Evolutionary conservation across 805 yeast species (phyloP), one percentile per base, ranked within the genome.

Genomic region (Barnettozyma sucrosica): DNA sequence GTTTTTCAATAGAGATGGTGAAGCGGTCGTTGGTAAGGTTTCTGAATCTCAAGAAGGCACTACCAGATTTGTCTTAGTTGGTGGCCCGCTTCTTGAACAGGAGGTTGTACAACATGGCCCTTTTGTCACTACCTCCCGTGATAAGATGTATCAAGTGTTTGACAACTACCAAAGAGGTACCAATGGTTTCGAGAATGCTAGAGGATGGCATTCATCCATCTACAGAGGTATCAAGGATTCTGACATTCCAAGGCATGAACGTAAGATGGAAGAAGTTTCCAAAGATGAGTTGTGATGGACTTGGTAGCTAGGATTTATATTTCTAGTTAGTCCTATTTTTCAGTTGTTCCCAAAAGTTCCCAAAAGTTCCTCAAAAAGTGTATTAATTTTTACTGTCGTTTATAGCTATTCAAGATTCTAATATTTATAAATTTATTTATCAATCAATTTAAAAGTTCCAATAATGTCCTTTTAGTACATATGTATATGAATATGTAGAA

Each of bases 21-120:
- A 77, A 38, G 64, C 66, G 10, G 70, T 86, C 42, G 65, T 60
- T 33, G 90, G 89, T 38, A 64, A 65, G 18, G 74, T 70, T 20
- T 75, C 78, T n/a, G 74, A 65, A 11, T 20, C 59, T 18, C 72
- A 73, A 9, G 44, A 56, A 6, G 67, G 70, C 33, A 70, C 68
- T 30, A 67, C 88, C 2, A 80, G 83, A 55, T 81, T 88, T 59
- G 81, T 84, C 5, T 53, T 88, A n/a, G 70, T 88, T 52, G 93
- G 89, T 28, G 96, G 96, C 48, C 66, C 85, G 62, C 75, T 77
- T 19, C 68, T 87, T 48, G 76, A 86, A 55, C 96, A 89, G 68
- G 77, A 80, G 16, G 73, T 85, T 47, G 85, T 87, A 28, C 96
- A 89, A 62, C 83, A 89, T 62, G 97, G 97, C 16, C 97, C 97